Conservation (phyloP, 2,329 filamentous ascomycete genomes). For the Fusarium begoniae region DNA sequence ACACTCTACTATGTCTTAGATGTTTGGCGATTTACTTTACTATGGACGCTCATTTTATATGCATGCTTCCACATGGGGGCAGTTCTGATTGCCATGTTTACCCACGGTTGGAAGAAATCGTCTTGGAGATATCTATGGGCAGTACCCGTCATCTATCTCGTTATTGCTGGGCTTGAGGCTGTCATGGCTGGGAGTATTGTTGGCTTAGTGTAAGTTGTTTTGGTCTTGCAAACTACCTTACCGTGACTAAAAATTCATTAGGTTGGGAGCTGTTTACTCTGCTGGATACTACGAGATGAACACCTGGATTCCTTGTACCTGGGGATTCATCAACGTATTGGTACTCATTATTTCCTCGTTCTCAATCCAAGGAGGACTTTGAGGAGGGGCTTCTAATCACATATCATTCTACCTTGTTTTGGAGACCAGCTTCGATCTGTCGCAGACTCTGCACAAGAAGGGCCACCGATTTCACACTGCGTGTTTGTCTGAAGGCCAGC, state of each 20-base stretch:
- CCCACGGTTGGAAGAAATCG: constrained; percentile 70
- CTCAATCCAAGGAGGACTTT: constrained; percentile 90
- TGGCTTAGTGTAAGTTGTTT: constrained; percentile 73
- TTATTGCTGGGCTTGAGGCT: constrained; percentile 79
- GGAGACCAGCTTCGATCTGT: not conserved
- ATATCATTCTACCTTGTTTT: not conserved
- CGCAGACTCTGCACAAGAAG: not conserved
- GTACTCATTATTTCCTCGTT: constrained; percentile 88
- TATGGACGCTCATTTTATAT: constrained; percentile 87
- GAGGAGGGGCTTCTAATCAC: constrained; percentile 40
- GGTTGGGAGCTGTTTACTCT: constrained; percentile 81
- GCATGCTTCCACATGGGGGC: constrained; percentile 78
- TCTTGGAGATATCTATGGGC: constrained; percentile 74
- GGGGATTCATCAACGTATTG: constrained; percentile 85
- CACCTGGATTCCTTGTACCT: constrained; percentile 91
- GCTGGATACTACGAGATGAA: constrained; percentile 90
- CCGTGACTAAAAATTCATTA: constrained; percentile 47
- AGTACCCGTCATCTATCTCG: constrained; percentile 74
- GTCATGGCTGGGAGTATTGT: constrained; percentile 83
- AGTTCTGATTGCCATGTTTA: constrained; percentile 74
- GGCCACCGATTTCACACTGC: not conserved
- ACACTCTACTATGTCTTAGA: constrained; percentile 79
- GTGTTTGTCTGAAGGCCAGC: not conserved
- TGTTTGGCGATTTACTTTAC: constrained; percentile 87
- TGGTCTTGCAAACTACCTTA: not conserved